phyloP scores from a whole-genome alignment of 2,329 filamentous ascomycete species.

The Zasmidium angulare region DNA sequence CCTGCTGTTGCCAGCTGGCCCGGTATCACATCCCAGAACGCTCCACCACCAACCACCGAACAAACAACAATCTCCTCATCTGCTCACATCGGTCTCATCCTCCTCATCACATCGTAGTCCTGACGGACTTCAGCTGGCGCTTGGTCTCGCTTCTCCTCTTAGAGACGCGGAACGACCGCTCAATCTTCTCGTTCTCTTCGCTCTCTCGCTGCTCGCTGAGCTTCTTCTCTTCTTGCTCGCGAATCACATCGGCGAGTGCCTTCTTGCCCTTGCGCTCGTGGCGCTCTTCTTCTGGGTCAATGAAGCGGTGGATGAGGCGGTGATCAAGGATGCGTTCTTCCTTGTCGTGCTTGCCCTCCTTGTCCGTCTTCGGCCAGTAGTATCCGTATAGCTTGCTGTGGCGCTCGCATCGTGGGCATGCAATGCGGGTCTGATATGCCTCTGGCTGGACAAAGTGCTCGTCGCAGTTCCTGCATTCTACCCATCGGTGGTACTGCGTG shows the following conservation, averaged over 20 bases:
- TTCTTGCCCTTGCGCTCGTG: constrained; percentile 36
- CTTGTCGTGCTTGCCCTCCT: constrained; percentile 69
- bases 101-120: constrained; percentile 14
- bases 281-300: constrained; percentile 54
- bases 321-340: constrained; percentile 74
- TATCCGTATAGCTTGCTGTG: constrained; percentile 96
- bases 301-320: constrained; percentile 80
- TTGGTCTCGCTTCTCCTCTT: constrained; percentile 14
- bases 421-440: constrained; percentile 79
- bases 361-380: constrained; percentile 93
- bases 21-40: too few species aligned
- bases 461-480: constrained; percentile 82
- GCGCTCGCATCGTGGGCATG: constrained; percentile 89
- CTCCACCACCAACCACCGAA: too few species aligned
- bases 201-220: constrained; percentile 21
- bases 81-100: background rate
- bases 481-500: constrained; percentile 77
- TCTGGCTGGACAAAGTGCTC: constrained; percentile 83
- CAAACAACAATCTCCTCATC: too few species aligned
- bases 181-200: background rate
- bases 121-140: constrained; percentile 15
- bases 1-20: too few species aligned
- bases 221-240: constrained; percentile 27
- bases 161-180: constrained; percentile 6
- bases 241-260: constrained; percentile 30